Evolutionary conservation across 2,329 filamentous ascomycete species (phyloP).

Genomic region (Microsporum canis): DNA sequence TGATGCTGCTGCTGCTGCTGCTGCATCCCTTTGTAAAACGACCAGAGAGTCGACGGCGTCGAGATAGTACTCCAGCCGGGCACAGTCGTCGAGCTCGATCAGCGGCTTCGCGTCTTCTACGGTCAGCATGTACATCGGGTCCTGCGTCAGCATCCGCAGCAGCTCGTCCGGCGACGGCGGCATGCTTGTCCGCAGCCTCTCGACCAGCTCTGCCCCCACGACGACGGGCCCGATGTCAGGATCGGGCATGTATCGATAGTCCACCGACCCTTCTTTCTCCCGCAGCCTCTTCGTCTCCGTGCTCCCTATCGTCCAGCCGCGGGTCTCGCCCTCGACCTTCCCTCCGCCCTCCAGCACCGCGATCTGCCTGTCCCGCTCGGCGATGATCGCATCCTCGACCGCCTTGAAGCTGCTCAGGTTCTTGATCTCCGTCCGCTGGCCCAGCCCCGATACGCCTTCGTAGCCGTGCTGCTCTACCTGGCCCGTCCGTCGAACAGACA

Average conservation of each 20-base stretch:
- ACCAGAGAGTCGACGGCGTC: constrained; percentile 32
- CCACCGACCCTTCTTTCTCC: constrained; percentile 92
- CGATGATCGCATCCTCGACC: constrained; percentile 85
- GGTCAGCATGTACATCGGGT: constrained; percentile 54
- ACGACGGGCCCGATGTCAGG: constrained; percentile 74
- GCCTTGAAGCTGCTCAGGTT: constrained; percentile 92
- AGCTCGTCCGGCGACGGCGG: constrained; percentile 63
- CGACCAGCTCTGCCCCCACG: constrained; percentile 59
- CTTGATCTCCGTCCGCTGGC: constrained; percentile 92
- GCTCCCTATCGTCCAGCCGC: constrained; percentile 80
- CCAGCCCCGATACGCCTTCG: constrained; percentile 51
- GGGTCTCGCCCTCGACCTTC: constrained; percentile 68
- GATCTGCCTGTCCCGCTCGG: constrained; percentile 84
- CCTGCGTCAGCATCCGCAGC: constrained; percentile 48
- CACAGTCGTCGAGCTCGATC: constrained; percentile 63
- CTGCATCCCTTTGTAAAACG: constrained; percentile 16
- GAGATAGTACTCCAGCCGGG: constrained; percentile 66
- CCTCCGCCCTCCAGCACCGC: constrained; percentile 63
- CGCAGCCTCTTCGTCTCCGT: constrained; percentile 70
- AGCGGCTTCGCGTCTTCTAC: constrained; percentile 75
- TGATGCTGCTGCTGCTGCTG: constrained; percentile 10
- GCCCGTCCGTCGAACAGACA: constrained; percentile 60
- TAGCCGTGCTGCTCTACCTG: constrained; percentile 39
- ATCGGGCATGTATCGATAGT: constrained; percentile 98
- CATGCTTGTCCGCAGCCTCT: constrained; percentile 50